Base-by-base conservation (phyloP, 2,329 filamentous ascomycete species). In the Alternaria sp. region DNA sequence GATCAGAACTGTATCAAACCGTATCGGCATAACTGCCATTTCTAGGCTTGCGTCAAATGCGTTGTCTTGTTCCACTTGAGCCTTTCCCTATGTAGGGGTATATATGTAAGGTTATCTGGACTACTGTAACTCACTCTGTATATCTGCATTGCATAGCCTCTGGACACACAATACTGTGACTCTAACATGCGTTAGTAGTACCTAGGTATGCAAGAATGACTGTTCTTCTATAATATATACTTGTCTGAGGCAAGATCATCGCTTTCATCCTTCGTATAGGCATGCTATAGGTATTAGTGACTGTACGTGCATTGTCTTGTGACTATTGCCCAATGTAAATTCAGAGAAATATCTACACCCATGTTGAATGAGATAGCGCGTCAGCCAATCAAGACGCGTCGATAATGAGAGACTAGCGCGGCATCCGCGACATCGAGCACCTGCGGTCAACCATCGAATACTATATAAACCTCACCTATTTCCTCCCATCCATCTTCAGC, bases 61-160 rank as follows among this genome's bases (percentile, higher is more conserved):
- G 3, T 17, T 11, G 8, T 17, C n/a, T 0, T 17, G 36, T 17
- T n/a, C 8, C 3, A 40, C n/a, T 6, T 40, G n/a, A 40, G 1
- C 15, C n/a, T 40, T 17, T 0, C n/a, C 5, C n/a, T 0, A 6
- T 40, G 9, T 40, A 40, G 36, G 6, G 36, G 5, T 0, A 0
- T 11, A 17, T 3, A 40, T 40, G 15, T 6, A 11, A 17, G 32
- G 0, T 23, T 15, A 46, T 23, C 28, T n/a, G 5, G 6, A n/a
- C 8, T 36, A 15, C 13, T 17, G n/a, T 21, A 1, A 12, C 28
- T 7, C 19, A 36, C 9, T 10, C 5, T 23, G 2, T 36, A 6
- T 9, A n/a, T 36, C 32, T 30, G 13, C 8, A 32, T 36, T 17
- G 19, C 32, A 15, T 23, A 15, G 19, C 13, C 49, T 32, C 21